Percentiles rank a stretch among this genome's conserved stretches.
Evolutionary conservation across 768 basidiomycete genomes (phyloP).

Genomic region (Tricholomella constricta): DNA sequence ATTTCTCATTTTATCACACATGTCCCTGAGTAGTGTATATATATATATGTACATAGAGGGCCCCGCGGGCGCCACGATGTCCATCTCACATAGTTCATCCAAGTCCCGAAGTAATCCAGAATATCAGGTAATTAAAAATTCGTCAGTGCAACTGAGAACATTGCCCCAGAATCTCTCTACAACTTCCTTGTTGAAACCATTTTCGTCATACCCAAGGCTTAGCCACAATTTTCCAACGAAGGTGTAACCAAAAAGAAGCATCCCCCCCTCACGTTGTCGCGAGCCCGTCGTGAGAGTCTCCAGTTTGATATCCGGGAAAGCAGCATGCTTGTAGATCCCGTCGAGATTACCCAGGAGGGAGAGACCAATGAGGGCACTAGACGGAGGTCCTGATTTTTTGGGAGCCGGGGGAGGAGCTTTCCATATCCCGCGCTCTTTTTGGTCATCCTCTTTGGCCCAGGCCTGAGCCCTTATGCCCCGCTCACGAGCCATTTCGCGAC

Average conservation of each 20-base stretch:
- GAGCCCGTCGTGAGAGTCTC: slow-evolving; percentile 83
- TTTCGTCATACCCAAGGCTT: slow-evolving; percentile 77
- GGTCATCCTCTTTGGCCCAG: slow-evolving; percentile 80
- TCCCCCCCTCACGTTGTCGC: slow-evolving; percentile 74
- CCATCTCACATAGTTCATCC: not conserved
- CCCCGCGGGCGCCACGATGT: not conserved
- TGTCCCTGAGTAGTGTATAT: no score
- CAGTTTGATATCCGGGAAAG: slow-evolving; percentile 59
- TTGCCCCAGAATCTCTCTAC: slow-evolving; percentile 72
- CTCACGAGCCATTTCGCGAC: slow-evolving; percentile 64
- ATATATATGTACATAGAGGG: no score
- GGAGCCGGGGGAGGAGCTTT: slow-evolving; percentile 27
- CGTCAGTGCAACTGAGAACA: slow-evolving; percentile 53
- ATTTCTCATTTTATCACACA: no score
- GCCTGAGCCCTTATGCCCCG: slow-evolving; percentile 59
- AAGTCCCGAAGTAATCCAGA: not conserved
- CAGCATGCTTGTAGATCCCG: slow-evolving; percentile 71
- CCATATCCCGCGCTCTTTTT: slow-evolving; percentile 48
- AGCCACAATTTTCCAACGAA: slow-evolving; percentile 77
- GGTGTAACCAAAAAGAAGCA: slow-evolving; percentile 83
- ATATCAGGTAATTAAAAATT: slow-evolving; percentile 45
- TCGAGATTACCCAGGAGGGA: slow-evolving; percentile 87
- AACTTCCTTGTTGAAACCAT: slow-evolving; percentile 64
- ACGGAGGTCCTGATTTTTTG: slow-evolving; percentile 40
- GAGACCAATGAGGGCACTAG: slow-evolving; percentile 69